phyloP scores from a whole-genome alignment of 2,329 filamentous ascomycete species.

The Cladosporium sp. region DNA sequence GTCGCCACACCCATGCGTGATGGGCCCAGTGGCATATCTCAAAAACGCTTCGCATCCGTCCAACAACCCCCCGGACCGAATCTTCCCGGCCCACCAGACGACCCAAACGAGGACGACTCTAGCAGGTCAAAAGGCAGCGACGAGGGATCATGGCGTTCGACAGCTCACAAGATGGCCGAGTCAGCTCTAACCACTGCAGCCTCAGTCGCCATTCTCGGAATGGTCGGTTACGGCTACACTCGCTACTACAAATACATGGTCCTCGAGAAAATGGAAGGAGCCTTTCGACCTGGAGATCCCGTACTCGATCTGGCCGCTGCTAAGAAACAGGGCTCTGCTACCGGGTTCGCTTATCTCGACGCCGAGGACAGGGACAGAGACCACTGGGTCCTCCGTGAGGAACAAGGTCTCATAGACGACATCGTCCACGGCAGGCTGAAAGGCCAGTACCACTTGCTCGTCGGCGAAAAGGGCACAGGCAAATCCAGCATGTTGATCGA shows the following conservation, averaged over 20 bases:
- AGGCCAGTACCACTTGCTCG: slow-evolving; percentile 86
- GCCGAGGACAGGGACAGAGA: slow-evolving; percentile 50
- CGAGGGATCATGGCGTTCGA: slow-evolving; percentile 27
- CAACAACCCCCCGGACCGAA: slow-evolving; percentile 17
- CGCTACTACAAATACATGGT: slow-evolving; percentile 75
- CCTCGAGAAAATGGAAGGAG: slow-evolving; percentile 85
- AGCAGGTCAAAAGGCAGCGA: slow-evolving; percentile 12
- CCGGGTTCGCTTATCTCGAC: slow-evolving; percentile 25
- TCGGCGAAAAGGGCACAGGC: slow-evolving; percentile 93
- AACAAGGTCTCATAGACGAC: slow-evolving; percentile 75
- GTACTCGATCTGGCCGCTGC: slow-evolving; percentile 58
- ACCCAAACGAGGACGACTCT: slow-evolving; percentile 17
- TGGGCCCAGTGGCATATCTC: neutral
- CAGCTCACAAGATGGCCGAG: slow-evolving; percentile 50
- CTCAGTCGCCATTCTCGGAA: slow-evolving; percentile 46
- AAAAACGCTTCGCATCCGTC: slow-evolving; percentile 11
- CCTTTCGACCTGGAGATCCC: slow-evolving; percentile 86
- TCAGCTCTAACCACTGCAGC: slow-evolving; percentile 48
- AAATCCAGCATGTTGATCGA: slow-evolving; percentile 97
- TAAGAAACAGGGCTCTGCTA: slow-evolving; percentile 26
- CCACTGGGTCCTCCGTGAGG: slow-evolving; percentile 78
- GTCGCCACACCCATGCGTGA: neutral
- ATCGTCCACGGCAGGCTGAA: slow-evolving; percentile 70
- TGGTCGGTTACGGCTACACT: slow-evolving; percentile 63
- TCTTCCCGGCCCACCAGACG: slow-evolving; percentile 20